phyloP scores from a whole-genome alignment of 768 basidiomycete genomes.

The Pisolithus albus region DNA sequence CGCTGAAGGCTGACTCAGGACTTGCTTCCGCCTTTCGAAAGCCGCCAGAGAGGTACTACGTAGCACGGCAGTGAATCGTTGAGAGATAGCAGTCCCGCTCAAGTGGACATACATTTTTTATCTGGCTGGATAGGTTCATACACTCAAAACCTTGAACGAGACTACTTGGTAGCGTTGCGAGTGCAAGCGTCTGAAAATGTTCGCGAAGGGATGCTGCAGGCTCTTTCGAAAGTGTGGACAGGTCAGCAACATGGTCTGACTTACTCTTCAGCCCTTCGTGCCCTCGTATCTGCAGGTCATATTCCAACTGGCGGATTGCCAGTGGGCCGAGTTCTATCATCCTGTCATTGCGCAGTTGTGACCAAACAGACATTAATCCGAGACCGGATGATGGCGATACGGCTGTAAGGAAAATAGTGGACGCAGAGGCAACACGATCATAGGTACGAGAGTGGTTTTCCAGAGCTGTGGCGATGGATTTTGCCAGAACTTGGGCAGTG shows the following conservation, averaged over 20 bases:
- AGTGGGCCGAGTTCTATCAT: constrained; percentile 9
- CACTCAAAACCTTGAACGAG: constrained; percentile 5
- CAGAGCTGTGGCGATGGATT: constrained; percentile 44
- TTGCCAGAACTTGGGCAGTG: constrained; percentile 49
- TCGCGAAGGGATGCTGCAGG: constrained; percentile 17
- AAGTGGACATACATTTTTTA: constrained; percentile 13
- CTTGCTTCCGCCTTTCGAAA: not conserved
- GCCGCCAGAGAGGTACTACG: constrained; percentile 13
- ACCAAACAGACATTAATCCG: constrained; percentile 71
- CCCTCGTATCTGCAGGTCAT: not conserved
- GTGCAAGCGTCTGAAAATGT: constrained; percentile 18
- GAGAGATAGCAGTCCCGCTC: not conserved
- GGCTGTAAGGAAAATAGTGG: constrained; percentile 36
- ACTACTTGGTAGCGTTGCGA: constrained; percentile 16
- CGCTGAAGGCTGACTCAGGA: constrained; percentile 3
- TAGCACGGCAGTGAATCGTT: not conserved
- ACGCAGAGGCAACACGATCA: constrained; percentile 23
- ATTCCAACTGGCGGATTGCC: constrained; percentile 15
- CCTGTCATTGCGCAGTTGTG: constrained; percentile 28
- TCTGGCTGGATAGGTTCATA: constrained; percentile 13
- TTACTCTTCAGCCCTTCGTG: constrained; percentile 11
- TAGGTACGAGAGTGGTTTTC: constrained; percentile 30
- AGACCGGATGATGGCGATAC: constrained; percentile 64
- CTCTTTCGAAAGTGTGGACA: not conserved
- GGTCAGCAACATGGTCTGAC: not conserved